Percentiles rank a stretch among this genome's conserved stretches.
Evolutionary conservation across 2,329 filamentous ascomycete genomes (phyloP).

Genomic region (Aspergillus jensenii): DNA sequence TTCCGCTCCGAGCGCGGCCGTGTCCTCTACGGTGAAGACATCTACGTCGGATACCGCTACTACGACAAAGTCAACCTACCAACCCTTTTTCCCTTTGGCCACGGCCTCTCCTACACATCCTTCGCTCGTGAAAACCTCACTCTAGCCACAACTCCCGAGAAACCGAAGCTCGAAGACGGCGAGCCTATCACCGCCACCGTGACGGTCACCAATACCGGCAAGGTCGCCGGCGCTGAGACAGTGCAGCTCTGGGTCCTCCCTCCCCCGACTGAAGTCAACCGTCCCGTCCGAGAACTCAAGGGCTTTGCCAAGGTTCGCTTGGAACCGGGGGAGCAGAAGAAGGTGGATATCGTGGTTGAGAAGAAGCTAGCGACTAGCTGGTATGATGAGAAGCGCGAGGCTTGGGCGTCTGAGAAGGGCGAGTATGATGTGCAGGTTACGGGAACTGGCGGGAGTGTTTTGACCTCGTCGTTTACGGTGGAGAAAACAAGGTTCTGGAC

Average conservation of each 20-base stretch:
- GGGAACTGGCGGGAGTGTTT: slow-evolving; percentile 52
- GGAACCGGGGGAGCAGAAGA: slow-evolving; percentile 58
- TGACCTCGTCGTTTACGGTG: slow-evolving; percentile 58
- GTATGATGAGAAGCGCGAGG: slow-evolving; percentile 66
- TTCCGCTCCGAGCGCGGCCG: slow-evolving; percentile 69
- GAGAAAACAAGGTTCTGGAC: slow-evolving; percentile 66
- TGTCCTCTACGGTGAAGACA: slow-evolving; percentile 74
- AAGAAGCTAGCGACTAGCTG: slow-evolving; percentile 68
- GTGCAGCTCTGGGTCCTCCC: slow-evolving; percentile 56
- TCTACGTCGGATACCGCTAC: slow-evolving; percentile 79
- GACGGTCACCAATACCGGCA: slow-evolving; percentile 54
- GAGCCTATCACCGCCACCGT: slow-evolving; percentile 50
- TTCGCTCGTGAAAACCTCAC: slow-evolving; percentile 58
- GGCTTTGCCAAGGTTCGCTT: slow-evolving; percentile 66
- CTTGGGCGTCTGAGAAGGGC: slow-evolving; percentile 68
- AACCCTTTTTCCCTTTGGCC: slow-evolving; percentile 74
- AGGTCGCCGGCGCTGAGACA: slow-evolving; percentile 54
- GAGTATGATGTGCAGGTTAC: slow-evolving; percentile 64
- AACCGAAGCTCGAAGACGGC: slow-evolving; percentile 40
- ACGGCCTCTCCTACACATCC: slow-evolving; percentile 74
- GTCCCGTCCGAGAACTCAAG: slow-evolving; percentile 63
- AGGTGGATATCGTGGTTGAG: slow-evolving; percentile 55
- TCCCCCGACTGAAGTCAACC: slow-evolving; percentile 51
- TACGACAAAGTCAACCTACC: slow-evolving; percentile 69
- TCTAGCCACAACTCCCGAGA: slow-evolving; percentile 26